phyloP scores from a whole-genome alignment of 345 rosid species.

The Citrus inodora region DNA sequence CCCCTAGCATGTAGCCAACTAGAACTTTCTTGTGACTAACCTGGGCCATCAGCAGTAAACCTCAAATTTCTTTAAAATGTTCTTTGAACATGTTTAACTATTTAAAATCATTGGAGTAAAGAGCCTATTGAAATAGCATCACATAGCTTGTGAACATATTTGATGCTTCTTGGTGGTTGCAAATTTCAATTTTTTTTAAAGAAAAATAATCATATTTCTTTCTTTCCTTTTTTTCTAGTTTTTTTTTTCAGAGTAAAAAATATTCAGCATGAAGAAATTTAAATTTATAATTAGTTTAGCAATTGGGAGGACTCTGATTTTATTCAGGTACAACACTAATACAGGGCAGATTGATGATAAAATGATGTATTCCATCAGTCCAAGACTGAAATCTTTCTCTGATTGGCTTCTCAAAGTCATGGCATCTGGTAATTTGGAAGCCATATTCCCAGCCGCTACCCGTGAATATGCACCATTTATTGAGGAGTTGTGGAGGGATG shows the following conservation, averaged over 20 bases:
- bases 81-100: background rate
- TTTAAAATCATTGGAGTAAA: background rate
- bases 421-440: slow-evolving; percentile 67
- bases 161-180: background rate
- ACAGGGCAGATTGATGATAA: slow-evolving; percentile 28
- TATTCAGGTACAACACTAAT: slow-evolving; percentile 19
- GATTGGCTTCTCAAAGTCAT: slow-evolving; percentile 72
- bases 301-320: slow-evolving; percentile 5
- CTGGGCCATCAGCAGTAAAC: background rate
- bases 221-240: background rate
- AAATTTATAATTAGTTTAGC: background rate
- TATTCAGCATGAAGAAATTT: background rate
- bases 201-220: background rate
- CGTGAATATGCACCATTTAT: slow-evolving; percentile 62
- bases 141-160: background rate
- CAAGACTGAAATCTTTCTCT: slow-evolving; percentile 55
- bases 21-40: no score
- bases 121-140: background rate
- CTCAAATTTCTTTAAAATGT: background rate
- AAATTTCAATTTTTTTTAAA: background rate
- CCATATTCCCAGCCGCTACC: slow-evolving; percentile 55
- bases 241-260: background rate
- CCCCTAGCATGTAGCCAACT: no score
- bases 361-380: slow-evolving; percentile 44
- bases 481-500: slow-evolving; percentile 70